phyloP scores from a whole-genome alignment of 2,329 filamentous ascomycete species.

The Ophiocordyceps camponoti-saundersi region DNA sequence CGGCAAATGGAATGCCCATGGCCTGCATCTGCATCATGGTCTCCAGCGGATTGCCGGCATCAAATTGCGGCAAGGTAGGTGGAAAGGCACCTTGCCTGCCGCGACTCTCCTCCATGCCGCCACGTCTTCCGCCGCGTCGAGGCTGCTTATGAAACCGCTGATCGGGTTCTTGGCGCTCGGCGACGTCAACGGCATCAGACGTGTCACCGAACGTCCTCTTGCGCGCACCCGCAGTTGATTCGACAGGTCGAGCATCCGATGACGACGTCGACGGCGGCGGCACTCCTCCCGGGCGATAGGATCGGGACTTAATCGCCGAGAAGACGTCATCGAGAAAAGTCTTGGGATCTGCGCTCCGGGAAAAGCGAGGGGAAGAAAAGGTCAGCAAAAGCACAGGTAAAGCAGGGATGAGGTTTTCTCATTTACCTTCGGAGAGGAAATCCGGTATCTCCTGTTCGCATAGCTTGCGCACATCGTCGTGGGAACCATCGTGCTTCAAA shows the following conservation, averaged over 20 bases:
- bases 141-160: conserved; percentile 41
- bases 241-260: not conserved
- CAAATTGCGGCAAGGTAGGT: conserved; percentile 27
- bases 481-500: conserved; percentile 50
- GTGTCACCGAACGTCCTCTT: conserved; percentile 19
- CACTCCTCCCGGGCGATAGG: conserved; percentile 38
- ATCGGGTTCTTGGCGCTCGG: conserved; percentile 11
- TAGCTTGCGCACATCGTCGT: conserved; percentile 45
- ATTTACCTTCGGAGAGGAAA: conserved; percentile 49
- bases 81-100: conserved; percentile 4
- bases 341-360: conserved; percentile 14
- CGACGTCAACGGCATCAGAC: conserved; percentile 5
- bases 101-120: conserved; percentile 8
- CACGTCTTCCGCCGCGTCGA: conserved; percentile 30
- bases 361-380: not conserved
- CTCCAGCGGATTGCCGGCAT: conserved; percentile 43
- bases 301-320: conserved; percentile 42
- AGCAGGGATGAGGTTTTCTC: conserved; percentile 10
- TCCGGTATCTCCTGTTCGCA: conserved; percentile 59
- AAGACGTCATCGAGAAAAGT: conserved; percentile 58
- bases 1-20: conserved; percentile 25
- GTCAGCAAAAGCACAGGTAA: not conserved
- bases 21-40: conserved; percentile 45
- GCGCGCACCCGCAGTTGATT: not conserved
- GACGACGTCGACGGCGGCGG: conserved; percentile 16